Percentiles rank a stretch among this genome's conserved stretches.
Evolutionary conservation across 164 flowering plant genomes (phyloP).

Genomic region (Cinnamomum chago): DNA sequence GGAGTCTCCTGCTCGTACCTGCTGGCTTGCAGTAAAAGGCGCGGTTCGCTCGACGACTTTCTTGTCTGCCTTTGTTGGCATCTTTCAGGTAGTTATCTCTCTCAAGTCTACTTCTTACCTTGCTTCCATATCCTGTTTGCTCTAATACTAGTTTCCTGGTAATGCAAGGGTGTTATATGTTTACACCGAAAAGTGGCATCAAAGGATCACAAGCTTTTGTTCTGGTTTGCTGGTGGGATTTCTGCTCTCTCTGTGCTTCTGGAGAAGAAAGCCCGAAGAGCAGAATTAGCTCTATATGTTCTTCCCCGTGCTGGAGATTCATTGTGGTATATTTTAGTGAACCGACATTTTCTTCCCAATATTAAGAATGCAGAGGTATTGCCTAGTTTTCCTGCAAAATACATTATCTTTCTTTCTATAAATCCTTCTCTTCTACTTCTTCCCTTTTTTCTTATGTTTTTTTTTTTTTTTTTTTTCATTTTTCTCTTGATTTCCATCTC

Average conservation of each 20-base stretch:
- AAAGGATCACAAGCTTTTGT: slow-evolving; percentile 87
- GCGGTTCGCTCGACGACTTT: slow-evolving; percentile 88
- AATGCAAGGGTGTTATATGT: slow-evolving; percentile 78
- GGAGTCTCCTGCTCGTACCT: slow-evolving; percentile 72
- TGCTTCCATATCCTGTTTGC: background rate
- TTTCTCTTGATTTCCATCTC: too few relatives aligned
- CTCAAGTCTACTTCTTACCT: background rate
- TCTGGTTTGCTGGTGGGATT: slow-evolving; percentile 85
- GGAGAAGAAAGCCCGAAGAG: slow-evolving; percentile 86
- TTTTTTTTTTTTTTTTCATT: background rate
- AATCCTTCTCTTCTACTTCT: too few relatives aligned
- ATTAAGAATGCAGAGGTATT: slow-evolving; percentile 91
- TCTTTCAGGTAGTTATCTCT: slow-evolving; percentile 69
- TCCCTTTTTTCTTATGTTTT: background rate
- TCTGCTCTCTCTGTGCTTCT: slow-evolving; percentile 84
- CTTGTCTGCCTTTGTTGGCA: slow-evolving; percentile 91
- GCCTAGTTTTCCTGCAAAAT: background rate
- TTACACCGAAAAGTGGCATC: slow-evolving; percentile 82
- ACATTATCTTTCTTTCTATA: too few relatives aligned
- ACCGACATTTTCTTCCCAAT: slow-evolving; percentile 77
- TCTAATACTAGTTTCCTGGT: slow-evolving; percentile 9
- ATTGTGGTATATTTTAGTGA: slow-evolving; percentile 82
- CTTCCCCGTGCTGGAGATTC: slow-evolving; percentile 97
- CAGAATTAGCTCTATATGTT: slow-evolving; percentile 90
- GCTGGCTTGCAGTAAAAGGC: slow-evolving; percentile 75